These are phyloP conservation scores for Cornus florida DNA, from an alignment of 148 eudicot species.

Conservation along the genomic window DNA sequence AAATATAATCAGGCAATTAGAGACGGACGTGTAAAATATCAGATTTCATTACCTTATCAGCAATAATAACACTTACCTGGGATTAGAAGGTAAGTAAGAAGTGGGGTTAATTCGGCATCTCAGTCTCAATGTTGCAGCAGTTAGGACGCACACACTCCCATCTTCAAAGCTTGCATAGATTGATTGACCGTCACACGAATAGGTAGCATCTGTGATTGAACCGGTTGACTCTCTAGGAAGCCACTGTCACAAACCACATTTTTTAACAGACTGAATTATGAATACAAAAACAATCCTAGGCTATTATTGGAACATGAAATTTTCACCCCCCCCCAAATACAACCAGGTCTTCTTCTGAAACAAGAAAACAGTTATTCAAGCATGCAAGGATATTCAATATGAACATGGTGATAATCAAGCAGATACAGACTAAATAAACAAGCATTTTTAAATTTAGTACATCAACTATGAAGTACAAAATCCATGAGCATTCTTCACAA, in stretches of 20 bases:
- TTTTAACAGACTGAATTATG: not conserved
- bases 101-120: conserved; percentile 54
- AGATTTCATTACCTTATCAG: not conserved
- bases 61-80: conserved; percentile 32
- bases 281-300: not conserved
- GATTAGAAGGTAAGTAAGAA: conserved; percentile 49
- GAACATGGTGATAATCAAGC: not conserved
- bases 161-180: conserved; percentile 51
- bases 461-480: not conserved
- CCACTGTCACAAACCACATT: conserved; percentile 43
- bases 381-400: not conserved
- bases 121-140: conserved; percentile 36
- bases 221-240: conserved; percentile 29
- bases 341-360: not conserved
- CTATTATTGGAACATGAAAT: not conserved
- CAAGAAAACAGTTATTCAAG: not conserved
- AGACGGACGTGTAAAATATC: not conserved
- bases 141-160: conserved; percentile 43
- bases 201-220: conserved; percentile 61
- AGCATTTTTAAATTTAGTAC: not conserved
- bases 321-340: not conserved
- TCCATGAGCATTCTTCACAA: not conserved
- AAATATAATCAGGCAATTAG: conserved; percentile 4
- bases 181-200: conserved; percentile 61
- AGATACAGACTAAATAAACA: too few species aligned